A percentile compares a stretch with the other conserved stretches of the same genome.
These are phyloP conservation scores for Toxicodendron radicans DNA, from an alignment of 345 rosid genomes.

Conservation along the genomic window DNA sequence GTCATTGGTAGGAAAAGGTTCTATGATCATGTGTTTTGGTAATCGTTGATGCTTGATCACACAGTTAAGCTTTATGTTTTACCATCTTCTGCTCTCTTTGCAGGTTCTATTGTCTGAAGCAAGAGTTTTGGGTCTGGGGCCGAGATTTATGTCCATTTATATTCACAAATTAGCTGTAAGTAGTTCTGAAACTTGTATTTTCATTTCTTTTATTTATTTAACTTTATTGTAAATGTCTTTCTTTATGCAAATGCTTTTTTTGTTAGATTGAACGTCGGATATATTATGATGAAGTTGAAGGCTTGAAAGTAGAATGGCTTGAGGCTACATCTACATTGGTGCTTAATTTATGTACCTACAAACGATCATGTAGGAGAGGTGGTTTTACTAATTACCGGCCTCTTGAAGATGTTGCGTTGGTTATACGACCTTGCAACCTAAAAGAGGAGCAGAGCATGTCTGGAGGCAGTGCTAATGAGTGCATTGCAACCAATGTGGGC, in stretches of 20 bases:
- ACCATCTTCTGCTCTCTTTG: constrained; percentile 13
- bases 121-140: constrained; percentile 81
- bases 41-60: not conserved
- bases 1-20: not conserved
- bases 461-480: constrained; percentile 7
- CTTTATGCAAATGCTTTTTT: not conserved
- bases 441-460: constrained; percentile 28
- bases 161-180: constrained; percentile 77
- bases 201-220: not conserved
- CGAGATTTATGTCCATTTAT: constrained; percentile 84
- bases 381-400: constrained; percentile 41
- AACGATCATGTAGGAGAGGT: constrained; percentile 46
- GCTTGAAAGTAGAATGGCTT: constrained; percentile 73
- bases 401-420: constrained; percentile 55
- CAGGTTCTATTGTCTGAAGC: constrained; percentile 79
- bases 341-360: constrained; percentile 40
- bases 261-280: constrained; percentile 79
- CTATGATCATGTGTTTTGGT: not conserved
- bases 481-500: constrained; percentile 1
- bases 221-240: not conserved
- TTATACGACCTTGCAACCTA: constrained; percentile 50
- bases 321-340: constrained; percentile 80
- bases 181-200: not conserved
- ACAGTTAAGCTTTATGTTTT: not conserved
- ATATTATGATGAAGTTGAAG: constrained; percentile 77